phyloP scores from a whole-genome alignment of 768 basidiomycete species.

The Tricholoma sp. region DNA sequence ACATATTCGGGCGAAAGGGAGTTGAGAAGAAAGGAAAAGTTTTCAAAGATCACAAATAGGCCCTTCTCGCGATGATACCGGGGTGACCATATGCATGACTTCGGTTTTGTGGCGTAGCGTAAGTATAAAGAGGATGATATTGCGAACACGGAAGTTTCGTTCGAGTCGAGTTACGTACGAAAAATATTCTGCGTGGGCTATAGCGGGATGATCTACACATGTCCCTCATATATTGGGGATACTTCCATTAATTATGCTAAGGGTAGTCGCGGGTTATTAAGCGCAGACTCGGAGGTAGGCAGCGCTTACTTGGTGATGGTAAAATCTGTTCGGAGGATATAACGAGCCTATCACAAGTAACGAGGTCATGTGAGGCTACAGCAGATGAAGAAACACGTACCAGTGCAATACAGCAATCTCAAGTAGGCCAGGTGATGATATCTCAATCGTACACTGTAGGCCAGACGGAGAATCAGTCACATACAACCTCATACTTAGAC shows the following conservation, averaged over 20 bases:
- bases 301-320: neutral
- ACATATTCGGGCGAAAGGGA: neutral
- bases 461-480: constrained; percentile 8
- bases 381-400: neutral
- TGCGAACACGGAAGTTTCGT: neutral
- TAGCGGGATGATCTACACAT: neutral
- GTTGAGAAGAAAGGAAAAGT: neutral
- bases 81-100: neutral
- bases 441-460: constrained; percentile 19
- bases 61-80: neutral
- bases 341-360: neutral
- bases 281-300: neutral
- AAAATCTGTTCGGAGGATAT: neutral
- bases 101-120: neutral
- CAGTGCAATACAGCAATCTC: neutral
- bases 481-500: neutral
- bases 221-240: neutral
- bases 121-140: neutral
- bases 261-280: neutral
- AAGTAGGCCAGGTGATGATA: neutral
- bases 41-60: neutral
- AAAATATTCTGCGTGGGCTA: neutral
- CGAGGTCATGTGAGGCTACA: neutral
- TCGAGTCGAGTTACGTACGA: neutral
- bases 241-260: neutral